Conservation (phyloP, 1,284 basidiomycete species). For the Heterobasidion parviporum region DNA sequence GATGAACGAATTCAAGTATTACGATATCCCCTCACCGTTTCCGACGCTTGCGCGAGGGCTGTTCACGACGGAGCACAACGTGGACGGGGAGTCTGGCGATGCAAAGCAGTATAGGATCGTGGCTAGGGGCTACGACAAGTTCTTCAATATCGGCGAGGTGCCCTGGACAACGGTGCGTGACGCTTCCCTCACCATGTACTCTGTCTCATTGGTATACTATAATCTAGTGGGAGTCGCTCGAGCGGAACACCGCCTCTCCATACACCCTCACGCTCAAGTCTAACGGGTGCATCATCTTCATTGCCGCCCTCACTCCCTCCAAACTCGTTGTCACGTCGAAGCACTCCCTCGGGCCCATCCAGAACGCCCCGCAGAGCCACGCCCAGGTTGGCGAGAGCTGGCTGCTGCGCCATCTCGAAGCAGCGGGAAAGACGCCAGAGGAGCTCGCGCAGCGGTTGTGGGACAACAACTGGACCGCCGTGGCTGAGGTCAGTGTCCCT, state of each 20-base stretch:
- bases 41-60: constrained; percentile 87
- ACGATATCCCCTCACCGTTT: constrained; percentile 81
- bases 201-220: background rate
- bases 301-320: constrained; percentile 73
- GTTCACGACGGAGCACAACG: constrained; percentile 47
- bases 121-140: constrained; percentile 95
- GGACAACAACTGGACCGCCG: constrained; percentile 82
- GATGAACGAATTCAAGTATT: constrained; percentile 94
- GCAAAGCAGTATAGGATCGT: constrained; percentile 60
- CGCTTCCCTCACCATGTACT: background rate
- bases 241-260: constrained; percentile 66
- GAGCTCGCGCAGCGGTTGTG: constrained; percentile 75
- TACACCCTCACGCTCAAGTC: constrained; percentile 93
- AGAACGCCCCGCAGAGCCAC: constrained; percentile 43
- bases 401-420: constrained; percentile 68
- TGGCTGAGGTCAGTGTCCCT: constrained; percentile 69
- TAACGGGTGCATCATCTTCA: constrained; percentile 98
- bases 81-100: constrained; percentile 15
- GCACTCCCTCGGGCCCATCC: constrained; percentile 67
- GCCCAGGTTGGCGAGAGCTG: constrained; percentile 78
- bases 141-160: constrained; percentile 96
- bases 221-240: constrained; percentile 71
- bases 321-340: constrained; percentile 89
- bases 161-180: constrained; percentile 84
- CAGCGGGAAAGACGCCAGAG: constrained; percentile 59